Conservation (phyloP, 768 basidiomycete species). For the Lactarius pseudohatsudake region DNA sequence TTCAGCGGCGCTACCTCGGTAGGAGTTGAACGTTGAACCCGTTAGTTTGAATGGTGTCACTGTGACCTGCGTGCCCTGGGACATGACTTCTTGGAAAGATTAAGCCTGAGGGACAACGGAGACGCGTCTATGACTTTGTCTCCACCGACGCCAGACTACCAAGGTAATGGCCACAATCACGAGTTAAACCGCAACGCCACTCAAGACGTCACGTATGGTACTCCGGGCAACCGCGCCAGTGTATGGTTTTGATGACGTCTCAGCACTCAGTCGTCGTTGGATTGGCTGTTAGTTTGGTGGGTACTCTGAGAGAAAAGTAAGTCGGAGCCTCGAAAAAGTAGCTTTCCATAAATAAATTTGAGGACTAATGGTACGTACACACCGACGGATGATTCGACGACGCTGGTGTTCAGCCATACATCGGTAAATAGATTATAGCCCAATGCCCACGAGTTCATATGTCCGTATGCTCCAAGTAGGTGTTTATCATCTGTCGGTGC, state of each 20-base stretch:
- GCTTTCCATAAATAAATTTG: constrained; percentile 16
- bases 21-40: too few species aligned
- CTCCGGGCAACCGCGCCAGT: constrained; percentile 23
- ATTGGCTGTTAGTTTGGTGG: constrained; percentile 3
- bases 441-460: constrained; percentile 49
- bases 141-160: constrained; percentile 14
- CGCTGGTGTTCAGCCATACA: constrained; percentile 51
- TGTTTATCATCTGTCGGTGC: constrained; percentile 14
- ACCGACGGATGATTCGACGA: constrained; percentile 40
- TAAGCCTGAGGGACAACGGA: not conserved
- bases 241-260: not conserved
- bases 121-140: not conserved
- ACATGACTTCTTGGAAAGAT: not conserved
- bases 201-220: constrained; percentile 4
- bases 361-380: constrained; percentile 30
- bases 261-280: too few species aligned
- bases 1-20: not conserved
- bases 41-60: constrained; percentile 10
- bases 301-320: not conserved
- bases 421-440: constrained; percentile 65
- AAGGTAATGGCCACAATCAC: not conserved
- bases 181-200: constrained; percentile 10
- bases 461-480: constrained; percentile 10
- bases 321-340: not conserved
- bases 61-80: not conserved